Conservation (phyloP, 345 rosid genomes). For the Linum tenue region DNA sequence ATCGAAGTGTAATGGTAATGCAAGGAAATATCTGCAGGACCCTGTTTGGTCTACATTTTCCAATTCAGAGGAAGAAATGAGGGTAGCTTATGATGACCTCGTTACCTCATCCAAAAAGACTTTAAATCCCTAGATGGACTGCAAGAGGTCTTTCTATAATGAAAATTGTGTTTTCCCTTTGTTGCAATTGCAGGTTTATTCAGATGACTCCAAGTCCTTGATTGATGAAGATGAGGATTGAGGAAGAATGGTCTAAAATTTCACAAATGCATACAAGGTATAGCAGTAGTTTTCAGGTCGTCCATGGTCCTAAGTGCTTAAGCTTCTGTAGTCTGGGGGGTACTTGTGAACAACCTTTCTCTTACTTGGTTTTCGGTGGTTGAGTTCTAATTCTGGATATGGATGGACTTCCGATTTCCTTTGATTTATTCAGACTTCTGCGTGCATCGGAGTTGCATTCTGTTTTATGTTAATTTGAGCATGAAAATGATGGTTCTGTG, state of each 20-base stretch:
- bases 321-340: neutral
- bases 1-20: neutral
- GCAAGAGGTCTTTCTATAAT: slow-evolving; percentile 49
- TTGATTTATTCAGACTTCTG: neutral
- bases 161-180: neutral
- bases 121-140: slow-evolving; percentile 61
- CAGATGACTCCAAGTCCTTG: slow-evolving; percentile 24
- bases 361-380: neutral
- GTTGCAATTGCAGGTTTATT: slow-evolving; percentile 8
- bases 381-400: no score
- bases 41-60: slow-evolving; percentile 53
- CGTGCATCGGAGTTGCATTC: neutral
- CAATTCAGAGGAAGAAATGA: slow-evolving; percentile 40
- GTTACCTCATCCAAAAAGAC: slow-evolving; percentile 58
- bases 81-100: slow-evolving; percentile 50
- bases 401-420: neutral
- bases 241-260: slow-evolving; percentile 60
- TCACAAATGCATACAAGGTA: slow-evolving; percentile 67
- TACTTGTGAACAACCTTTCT: neutral
- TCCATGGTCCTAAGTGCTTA: neutral
- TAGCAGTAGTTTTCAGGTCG: neutral
- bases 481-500: no score
- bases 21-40: slow-evolving; percentile 37
- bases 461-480: neutral
- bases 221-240: slow-evolving; percentile 36